Evolutionary conservation across 495 filamentous ascomycete genomes (phyloP).

Genomic region (Recurvomyces mirabilis): DNA sequence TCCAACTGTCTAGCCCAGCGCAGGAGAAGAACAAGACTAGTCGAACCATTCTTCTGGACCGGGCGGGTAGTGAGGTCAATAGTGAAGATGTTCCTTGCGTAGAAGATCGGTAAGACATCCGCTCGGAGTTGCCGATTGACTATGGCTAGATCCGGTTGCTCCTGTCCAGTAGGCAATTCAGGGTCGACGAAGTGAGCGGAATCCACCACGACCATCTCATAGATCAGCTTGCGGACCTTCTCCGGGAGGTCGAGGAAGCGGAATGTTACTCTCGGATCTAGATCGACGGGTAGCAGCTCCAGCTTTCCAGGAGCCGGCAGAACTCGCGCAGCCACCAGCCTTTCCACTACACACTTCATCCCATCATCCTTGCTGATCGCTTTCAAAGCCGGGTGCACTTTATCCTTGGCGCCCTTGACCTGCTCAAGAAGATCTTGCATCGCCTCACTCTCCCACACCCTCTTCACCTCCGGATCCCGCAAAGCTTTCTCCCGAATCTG

Average conservation of each 20-base stretch:
- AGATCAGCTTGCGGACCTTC: constrained; percentile 6
- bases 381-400: too few relatives aligned
- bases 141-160: constrained; percentile 18
- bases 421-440: neutral
- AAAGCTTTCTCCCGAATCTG: neutral
- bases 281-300: neutral
- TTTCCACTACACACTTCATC: too few relatives aligned
- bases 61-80: too few relatives aligned
- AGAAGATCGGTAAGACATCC: constrained; percentile 19
- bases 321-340: neutral
- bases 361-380: too few relatives aligned
- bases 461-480: neutral
- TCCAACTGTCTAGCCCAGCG: constrained; percentile 3
- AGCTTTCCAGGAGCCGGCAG: neutral
- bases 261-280: neutral
- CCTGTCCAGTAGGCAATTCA: neutral
- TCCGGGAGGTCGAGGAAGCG: constrained; percentile 8
- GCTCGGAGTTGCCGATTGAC: constrained; percentile 10
- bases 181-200: constrained; percentile 7
- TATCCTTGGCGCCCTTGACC: neutral
- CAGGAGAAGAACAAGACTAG: neutral
- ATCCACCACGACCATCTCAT: constrained; percentile 7
- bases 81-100: constrained; percentile 15
- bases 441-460: neutral
- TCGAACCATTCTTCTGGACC: too few relatives aligned